Base-by-base conservation (phyloP, 345 rosid genomes). In the Gossypioides kirkii region DNA sequence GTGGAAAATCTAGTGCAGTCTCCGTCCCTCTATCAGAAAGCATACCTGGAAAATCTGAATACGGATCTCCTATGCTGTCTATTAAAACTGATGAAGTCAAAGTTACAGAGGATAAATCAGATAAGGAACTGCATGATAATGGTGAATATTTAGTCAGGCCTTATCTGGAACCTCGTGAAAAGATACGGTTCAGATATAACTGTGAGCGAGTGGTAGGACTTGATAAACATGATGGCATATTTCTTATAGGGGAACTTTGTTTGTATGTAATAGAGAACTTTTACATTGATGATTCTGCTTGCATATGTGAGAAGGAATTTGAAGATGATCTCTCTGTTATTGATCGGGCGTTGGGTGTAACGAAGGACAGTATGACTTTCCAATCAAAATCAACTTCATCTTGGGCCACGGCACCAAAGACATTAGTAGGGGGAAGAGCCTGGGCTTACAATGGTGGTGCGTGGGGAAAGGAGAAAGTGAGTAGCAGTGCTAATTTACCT, bases 381-480 rank as follows among this genome's bases (percentile, higher is more conserved):
- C 99, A 85, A 72, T 91, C 99, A 59, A 96, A 89, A 82, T 88
- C 98, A 66, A 86, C 89, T 79, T 85, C 94, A 32, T 90, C 97
- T 46, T 86, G 94, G 92, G 76, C 80, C 80, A 64, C 88, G 73
- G 68, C 85, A 69, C 80, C 82, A 50, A 93, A 90, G 85, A 74
- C 91, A 50, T 86, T 78, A 74, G 82, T 79, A 75, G 99, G 98
- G 73, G 99, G 97, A 63, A 86, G 94, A 81, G 99, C 99, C 41
- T 96, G 99, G 99, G 98, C 97, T 69, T 96, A 90, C 68, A 84
- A 86, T 87, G 98, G 98, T 75, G 99, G 99, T 80, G 99, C 98
- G 36, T 93, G 99, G 99, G 99, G 99, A 73, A 96, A 96, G 86
- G 98, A 93, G 87, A 93, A 85, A 84, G 82, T 89, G 58, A 73